Evolutionary conservation across 352 stramenopile species (phyloP), one percentile per base, ranked within the genome.

Genomic region (Phytophthora hibernalis): DNA sequence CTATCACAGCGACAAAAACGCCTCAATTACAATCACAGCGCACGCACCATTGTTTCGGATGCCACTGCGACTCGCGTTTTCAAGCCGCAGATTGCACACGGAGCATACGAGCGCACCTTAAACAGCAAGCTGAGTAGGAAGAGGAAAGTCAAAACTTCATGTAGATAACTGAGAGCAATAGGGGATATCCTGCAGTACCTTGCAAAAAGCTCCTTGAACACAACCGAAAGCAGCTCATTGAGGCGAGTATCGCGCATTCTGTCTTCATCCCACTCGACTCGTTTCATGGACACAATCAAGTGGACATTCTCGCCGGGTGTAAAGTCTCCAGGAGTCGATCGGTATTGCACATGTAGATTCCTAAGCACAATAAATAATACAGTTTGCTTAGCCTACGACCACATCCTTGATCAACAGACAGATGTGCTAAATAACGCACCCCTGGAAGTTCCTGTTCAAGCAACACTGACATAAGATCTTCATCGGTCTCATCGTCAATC

Each of bases 401-500:
- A 16, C 13, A 38, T n/a, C 31, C 31, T 4, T 38, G 13, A 31
- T 31, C 26, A 31, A 31, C 9, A 31, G 5, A 31, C 26, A 31
- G 26, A 7, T 31, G n/a, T n/a, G n/a, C n/a, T n/a, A 30, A 21
- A 40, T 42, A 53, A 58, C 59, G 9, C 51, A 88, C 83, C 73
- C 93, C 89, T 9, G 89, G 85, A 5, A 96, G 64, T 47, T 92
- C 85, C 50, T 97, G 88, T 61, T 97, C 89, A 7, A 97, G 76
- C 7, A 98, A 55, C 3, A 96, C 91, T 3, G 92, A 96, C 89
- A 97, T 96, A 5, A 96, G 64, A 55, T 98, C 91, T 82, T 97
- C 92, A 52, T 97, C 91, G 0, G 90, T 96, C 73, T 97, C 92
- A 58, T 98, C 92, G 53, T 98, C 92, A 35, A 98, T 95, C 56